These are phyloP conservation scores for Epichloe gansuensis DNA, from an alignment of 2,329 filamentous ascomycete species.

Conservation along the genomic window DNA sequence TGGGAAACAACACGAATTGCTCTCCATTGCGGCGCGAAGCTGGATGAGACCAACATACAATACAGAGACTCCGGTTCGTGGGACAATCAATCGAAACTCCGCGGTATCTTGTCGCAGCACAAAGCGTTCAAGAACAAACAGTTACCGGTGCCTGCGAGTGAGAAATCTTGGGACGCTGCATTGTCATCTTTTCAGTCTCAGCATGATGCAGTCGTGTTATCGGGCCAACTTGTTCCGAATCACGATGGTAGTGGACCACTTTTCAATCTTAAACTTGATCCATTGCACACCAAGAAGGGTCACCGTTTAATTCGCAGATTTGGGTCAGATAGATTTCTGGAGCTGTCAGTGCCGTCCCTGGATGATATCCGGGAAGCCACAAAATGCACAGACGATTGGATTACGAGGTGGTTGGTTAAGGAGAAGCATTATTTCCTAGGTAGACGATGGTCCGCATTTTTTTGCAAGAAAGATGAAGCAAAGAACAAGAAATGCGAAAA, in stretches of 20 bases:
- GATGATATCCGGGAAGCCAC: constrained; percentile 16
- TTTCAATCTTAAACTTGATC: constrained; percentile 34
- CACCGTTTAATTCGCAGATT: constrained; percentile 43
- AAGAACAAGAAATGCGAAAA: constrained; percentile 9
- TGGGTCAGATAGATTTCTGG: constrained; percentile 46
- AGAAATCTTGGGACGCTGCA: constrained; percentile 34
- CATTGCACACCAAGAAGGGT: constrained; percentile 34
- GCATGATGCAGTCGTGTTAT: constrained; percentile 29
- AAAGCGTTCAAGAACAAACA: constrained; percentile 29
- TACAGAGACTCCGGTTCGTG: constrained; percentile 25
- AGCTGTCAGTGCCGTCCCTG: constrained; percentile 38
- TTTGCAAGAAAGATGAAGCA: constrained; percentile 27
- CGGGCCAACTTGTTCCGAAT: constrained; percentile 29
- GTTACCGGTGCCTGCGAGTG: constrained; percentile 35
- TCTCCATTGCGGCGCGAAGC: constrained; percentile 30
- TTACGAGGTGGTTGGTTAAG: constrained; percentile 18
- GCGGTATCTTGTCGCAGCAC: constrained; percentile 26
- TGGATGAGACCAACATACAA: constrained; percentile 21
- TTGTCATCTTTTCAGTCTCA: constrained; percentile 23
- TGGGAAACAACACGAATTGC: constrained; percentile 42
- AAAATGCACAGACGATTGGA: constrained; percentile 20
- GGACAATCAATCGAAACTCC: constrained; percentile 32
- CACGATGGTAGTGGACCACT: constrained; percentile 23
- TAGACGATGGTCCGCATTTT: constrained; percentile 37
- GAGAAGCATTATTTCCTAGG: constrained; percentile 31